Evolutionary conservation across 2,329 filamentous ascomycete species (phyloP), one percentile per base, ranked within the genome.

Genomic region (Immersiporthe knoxdaviesiana): DNA sequence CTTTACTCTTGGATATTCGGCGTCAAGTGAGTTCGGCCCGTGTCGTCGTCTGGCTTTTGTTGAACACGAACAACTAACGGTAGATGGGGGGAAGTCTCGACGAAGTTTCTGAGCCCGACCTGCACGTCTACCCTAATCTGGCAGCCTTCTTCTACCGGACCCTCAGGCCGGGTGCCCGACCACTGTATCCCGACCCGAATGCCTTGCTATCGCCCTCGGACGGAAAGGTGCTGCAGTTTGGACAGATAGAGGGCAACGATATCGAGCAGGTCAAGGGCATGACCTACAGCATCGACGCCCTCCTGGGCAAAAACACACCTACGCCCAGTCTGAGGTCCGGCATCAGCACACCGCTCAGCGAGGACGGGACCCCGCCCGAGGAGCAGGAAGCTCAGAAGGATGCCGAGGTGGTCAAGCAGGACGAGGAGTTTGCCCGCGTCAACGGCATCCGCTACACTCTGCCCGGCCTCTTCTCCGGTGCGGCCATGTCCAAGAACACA

Each of bases 181-280:
- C 94, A 1, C 84, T 99, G 18, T 93, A 98, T 76, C 88, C 92
- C 1, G 89, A 95, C 74, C 87, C 88, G 1, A 91, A 92, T 76
- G 92, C 93, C 12, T 82, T 99, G 6, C 83, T 98, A 10, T 96
- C 93, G 0, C 97, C 96, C 0, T 89, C 96, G 6, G 96, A 99
- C 78, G 96, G 96, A 61, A 91, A 92, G 72, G 87, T 99, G 60
- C 87, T 99, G 35, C 95, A 98, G 75, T 97, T 94, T 74, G 96
- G 96, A 14, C 90, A 90, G 74, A 97, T 99, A 68, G 91, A 97
- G 76, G 90, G 94, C 75, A 94, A 95, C 62, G 93, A 97, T 76
- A 97, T 99, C 58, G 96, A 99, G 79, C 96, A 99, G 81, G 95
- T 99, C 72, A 99, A 99, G 81, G 96, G 96, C 70, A 96, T 99